Evolutionary conservation across 2,329 filamentous ascomycete species (phyloP), one percentile per base, ranked within the genome.

Genomic region (Paraconiothyrium brasiliense): DNA sequence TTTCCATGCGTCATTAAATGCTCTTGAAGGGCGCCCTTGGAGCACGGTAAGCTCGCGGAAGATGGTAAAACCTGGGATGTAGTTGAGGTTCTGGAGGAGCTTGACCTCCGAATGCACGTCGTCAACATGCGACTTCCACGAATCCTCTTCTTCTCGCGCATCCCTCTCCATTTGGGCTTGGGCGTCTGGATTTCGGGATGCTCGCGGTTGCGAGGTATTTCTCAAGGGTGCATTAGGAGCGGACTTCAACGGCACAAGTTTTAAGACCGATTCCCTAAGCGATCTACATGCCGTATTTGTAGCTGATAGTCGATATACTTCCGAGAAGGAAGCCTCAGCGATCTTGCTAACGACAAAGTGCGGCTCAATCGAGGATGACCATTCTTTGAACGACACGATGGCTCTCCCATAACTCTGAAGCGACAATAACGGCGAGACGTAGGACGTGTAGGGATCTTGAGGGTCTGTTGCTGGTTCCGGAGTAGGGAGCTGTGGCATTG

Each of bases 251-350:
- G 74, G 70, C 7, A 79, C 70, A 43, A 85, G 69, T 69, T 85
- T 85, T 58, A 85, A 75, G 1, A 85, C 83, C 2, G 79, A 81
- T 63, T 83, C 82, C 54, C 81, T 76, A 24, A 71, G 69, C 16
- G 73, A 67, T 14, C 69, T 70, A 4, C 65, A 60, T 6, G 67
- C 59, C 46, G 67, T 59, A 27, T 62, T 65, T 44, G 73, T 71
- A 2, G 81, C 72, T 8, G 79, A 82, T 62, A 89, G 77, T 13
- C 87, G 85, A 72, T 89, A 90, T 3, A 90, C 88, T 70, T 90
- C 87, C 57, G 86, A 87, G 69, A 88, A 90, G 0, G 87, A 89
- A 1, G 88, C 88, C 73, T 90, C 88, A 9, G 87, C 87, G 39
- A 90, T 84, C 67, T 90, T 90, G 9, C 81, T 79, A 44, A 90